Evolutionary conservation across 2,329 filamentous ascomycete genomes (phyloP), one percentile per base, ranked within the genome.

Genomic region (Botryosphaeria dothidea): DNA sequence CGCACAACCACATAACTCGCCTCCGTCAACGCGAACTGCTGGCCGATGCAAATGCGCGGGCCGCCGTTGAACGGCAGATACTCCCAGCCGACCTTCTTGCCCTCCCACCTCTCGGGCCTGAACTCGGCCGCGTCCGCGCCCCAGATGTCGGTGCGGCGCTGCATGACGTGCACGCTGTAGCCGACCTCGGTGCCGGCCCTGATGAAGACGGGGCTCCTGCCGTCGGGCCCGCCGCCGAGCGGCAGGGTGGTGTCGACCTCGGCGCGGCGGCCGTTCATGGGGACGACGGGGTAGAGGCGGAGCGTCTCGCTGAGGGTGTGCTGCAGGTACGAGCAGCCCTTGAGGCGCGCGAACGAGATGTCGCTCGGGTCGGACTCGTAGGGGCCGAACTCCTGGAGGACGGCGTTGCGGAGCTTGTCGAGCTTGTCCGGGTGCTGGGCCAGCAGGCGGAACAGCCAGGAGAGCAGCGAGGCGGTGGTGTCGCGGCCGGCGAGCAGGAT

Each of bases 281-380:
- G 84, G 11, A 87, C 83, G n/a, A 83, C 77, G 5, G 85, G 84
- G 68, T 84, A 81, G 3, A 85, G 72, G 11, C 85, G 83, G 4
- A 88, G 79, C 2, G 83, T 91, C 79, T 96, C 92, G 78, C 92
- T 90, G 71, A 96, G 84, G 57, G 90, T 80, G 70, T 89, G 83
- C 76, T 87, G 74, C 3, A 79, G 69, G 65, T 76, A 79, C 36
- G 65, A 71, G 68, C 79, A 77, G 56, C 71, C 74, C 66, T 79
- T 81, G 56, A 83, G 78, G 21, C 73, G 68, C 41, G 76, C 70
- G 64, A 83, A 83, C 8, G 78, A 79, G 58, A 83, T 75, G 31
- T 77, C 71, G 19, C 6, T 25, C 9, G 56, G 27, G 27, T 57
- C 29, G 1, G 78, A 75, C 6, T 73, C 68, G 21, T 71, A 75